A percentile compares a stretch with the other conserved stretches of the same genome.
phyloP scores from a whole-genome alignment of 495 filamentous ascomycete species.

The Glonium stellatum region DNA sequence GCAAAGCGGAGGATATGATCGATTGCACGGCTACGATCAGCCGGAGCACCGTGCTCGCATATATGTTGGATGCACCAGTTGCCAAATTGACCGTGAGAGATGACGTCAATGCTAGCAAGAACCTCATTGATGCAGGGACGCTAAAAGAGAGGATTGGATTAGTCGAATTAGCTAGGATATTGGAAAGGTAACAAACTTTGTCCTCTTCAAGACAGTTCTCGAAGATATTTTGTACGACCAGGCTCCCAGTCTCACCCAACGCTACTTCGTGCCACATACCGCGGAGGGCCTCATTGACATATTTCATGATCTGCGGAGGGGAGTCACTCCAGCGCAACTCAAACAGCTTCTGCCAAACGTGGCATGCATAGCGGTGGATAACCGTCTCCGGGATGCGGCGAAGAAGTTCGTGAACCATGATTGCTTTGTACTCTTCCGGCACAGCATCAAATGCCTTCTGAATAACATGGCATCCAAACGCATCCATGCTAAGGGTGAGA shows the following conservation, averaged over 20 bases:
- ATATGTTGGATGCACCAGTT: constrained; percentile 99
- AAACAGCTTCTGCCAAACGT: constrained; percentile 99
- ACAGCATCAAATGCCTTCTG: constrained; percentile 98
- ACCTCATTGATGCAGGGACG: constrained; percentile 96
- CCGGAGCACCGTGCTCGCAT: constrained; percentile 90
- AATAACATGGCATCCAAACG: constrained; percentile 96
- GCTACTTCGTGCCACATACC: constrained; percentile 99
- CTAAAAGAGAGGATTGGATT: constrained; percentile 39
- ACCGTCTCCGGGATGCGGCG: constrained; percentile 96
- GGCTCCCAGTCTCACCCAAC: constrained; percentile 88
- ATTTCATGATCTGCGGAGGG: constrained; percentile 96
- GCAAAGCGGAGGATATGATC: constrained; percentile 91
- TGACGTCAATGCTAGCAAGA: constrained; percentile 83
- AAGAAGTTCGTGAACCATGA: constrained; percentile 95
- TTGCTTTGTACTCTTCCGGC: constrained; percentile 92
- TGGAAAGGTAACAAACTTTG: constrained; percentile 56
- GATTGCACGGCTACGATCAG: constrained; percentile 84
- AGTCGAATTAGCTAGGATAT: background rate
- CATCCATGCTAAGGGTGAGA: constrained; percentile 90
- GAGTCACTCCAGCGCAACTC: constrained; percentile 92
- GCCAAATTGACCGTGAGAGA: constrained; percentile 96
- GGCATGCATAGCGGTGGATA: constrained; percentile 95
- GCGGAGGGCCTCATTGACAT: constrained; percentile 88
- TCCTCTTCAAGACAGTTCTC: constrained; percentile 98
- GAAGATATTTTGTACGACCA: constrained; percentile 99